Evolutionary conservation across 192 early-diverging fungal genomes (phyloP).

Genomic region (Backusella westeae): DNA sequence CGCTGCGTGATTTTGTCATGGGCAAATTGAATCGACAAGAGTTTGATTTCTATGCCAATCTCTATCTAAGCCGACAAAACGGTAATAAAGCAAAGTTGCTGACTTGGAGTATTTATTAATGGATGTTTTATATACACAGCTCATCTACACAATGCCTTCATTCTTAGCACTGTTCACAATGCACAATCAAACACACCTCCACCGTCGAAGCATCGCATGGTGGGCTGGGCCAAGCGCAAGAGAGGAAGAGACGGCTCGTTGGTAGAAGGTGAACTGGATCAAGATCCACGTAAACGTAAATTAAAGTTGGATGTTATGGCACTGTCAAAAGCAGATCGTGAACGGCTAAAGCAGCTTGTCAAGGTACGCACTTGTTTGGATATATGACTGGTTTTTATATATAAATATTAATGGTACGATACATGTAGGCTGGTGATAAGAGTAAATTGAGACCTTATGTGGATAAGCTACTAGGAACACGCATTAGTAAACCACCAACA

Average conservation of each 20-base stretch:
- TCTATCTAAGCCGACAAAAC: conserved; percentile 54
- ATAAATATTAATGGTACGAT: background rate
- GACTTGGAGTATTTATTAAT: background rate
- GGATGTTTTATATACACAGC: conserved; percentile 24
- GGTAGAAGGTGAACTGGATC: conserved; percentile 29
- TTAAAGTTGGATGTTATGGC: conserved; percentile 73
- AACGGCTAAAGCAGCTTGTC: conserved; percentile 59
- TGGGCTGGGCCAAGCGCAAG: conserved; percentile 56
- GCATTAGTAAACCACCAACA: conserved; percentile 44
- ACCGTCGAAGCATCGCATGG: conserved; percentile 54
- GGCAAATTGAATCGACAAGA: conserved; percentile 76
- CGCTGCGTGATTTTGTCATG: conserved; percentile 70
- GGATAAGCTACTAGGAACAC: conserved; percentile 22
- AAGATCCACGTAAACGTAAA: conserved; percentile 53
- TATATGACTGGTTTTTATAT: background rate
- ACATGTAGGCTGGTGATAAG: conserved; percentile 9
- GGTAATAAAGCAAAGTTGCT: conserved; percentile 27
- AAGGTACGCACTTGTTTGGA: conserved; percentile 38
- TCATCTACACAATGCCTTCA: conserved; percentile 71
- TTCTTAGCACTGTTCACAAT: conserved; percentile 76
- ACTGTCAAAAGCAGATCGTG: conserved; percentile 64
- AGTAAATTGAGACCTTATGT: conserved; percentile 21
- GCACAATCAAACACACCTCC: conserved; percentile 66
- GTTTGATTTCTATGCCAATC: conserved; percentile 77
- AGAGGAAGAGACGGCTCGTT: conserved; percentile 43